Evolutionary conservation across 2,329 filamentous ascomycete species (phyloP), one percentile per base, ranked within the genome.

Genomic region (Colletotrichum neosansevieriae): DNA sequence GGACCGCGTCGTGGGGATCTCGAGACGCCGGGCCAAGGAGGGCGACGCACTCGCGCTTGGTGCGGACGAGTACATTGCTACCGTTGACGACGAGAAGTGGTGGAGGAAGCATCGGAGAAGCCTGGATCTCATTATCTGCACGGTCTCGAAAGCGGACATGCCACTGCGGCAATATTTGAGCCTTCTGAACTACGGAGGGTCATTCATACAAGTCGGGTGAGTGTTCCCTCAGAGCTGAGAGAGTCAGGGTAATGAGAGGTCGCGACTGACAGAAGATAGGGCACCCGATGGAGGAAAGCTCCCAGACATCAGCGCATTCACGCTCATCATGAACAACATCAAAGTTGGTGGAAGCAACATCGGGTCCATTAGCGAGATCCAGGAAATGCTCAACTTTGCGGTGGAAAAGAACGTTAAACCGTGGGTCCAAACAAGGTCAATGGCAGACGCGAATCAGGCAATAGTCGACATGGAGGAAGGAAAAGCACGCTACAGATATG

Each of bases 111-210:
- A 90, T 72, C 75, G 75, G 5, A 78, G 81, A 49, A 80, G 80
- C 3, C 79, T 91, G 57, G 89, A 91, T 73, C 75, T 91, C 10
- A 88, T 91, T 71, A 75, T 91, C 70, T 86, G 79, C 72, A 91
- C 88, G 2, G 86, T 89, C 29, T 87, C 84, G 7, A 76, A 72
- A 53, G 58, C 70, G 2, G 72, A 76, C 15, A 91, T 93, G 89
- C 91, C 91, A 0, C 74, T 93, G 29, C 78, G 78, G 63, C 77
- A 86, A 47, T 94, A 93, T 78, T 80, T 94, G 63, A 73, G 79
- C 13, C 81, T 93, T 9, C 80, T 92, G n/a, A 84, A 85, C 70
- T 78, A 82, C 10, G 83, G 86, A 58, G 90, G 91, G 17, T 83
- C 82, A 5, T 88, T 91, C 74, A 84, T 93, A 64, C 88, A 92